Percentiles rank a stretch among this genome's conserved stretches.
Evolutionary conservation across 179 eudicot species (phyloP).

Genomic region (Heliamphora ciliata): DNA sequence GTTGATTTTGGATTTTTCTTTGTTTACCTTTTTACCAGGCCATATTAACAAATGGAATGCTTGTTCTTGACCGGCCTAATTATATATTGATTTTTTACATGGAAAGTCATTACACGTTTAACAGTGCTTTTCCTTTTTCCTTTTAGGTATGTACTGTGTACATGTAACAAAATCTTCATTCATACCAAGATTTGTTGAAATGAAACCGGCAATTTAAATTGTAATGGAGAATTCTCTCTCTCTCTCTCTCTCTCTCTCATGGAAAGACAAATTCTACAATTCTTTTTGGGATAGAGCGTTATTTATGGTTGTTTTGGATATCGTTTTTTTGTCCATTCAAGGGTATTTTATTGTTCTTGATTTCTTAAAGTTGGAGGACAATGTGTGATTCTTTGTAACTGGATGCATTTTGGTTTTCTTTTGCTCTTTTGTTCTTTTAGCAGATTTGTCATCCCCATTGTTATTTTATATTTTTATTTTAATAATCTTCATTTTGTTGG

Average conservation of each 20-base stretch:
- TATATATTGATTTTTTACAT: not conserved
- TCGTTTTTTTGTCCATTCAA: too few relatives aligned
- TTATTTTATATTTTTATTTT: too few relatives aligned
- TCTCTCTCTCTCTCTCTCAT: conserved; percentile 5
- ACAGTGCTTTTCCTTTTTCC: not conserved
- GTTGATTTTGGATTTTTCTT: not conserved
- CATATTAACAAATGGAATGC: conserved; percentile 10
- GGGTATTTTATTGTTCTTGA: too few relatives aligned
- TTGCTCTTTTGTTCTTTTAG: too few relatives aligned
- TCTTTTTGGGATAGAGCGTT: too few relatives aligned
- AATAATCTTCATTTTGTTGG: too few relatives aligned
- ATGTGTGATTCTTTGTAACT: too few relatives aligned
- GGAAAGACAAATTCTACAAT: too few relatives aligned
- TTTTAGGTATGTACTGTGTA: not conserved
- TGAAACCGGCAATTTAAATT: conserved; percentile 2
- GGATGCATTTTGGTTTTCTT: too few relatives aligned
- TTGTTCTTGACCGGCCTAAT: conserved; percentile 1
- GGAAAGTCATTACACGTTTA: not conserved
- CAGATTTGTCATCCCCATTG: too few relatives aligned
- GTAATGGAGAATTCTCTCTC: not conserved
- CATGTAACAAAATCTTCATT: not conserved
- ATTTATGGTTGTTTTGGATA: too few relatives aligned
- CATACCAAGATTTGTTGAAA: not conserved
- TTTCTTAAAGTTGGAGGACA: too few relatives aligned
- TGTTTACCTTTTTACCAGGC: not conserved